Conservation (phyloP, 768 basidiomycete species). For the Russula olivacea region DNA sequence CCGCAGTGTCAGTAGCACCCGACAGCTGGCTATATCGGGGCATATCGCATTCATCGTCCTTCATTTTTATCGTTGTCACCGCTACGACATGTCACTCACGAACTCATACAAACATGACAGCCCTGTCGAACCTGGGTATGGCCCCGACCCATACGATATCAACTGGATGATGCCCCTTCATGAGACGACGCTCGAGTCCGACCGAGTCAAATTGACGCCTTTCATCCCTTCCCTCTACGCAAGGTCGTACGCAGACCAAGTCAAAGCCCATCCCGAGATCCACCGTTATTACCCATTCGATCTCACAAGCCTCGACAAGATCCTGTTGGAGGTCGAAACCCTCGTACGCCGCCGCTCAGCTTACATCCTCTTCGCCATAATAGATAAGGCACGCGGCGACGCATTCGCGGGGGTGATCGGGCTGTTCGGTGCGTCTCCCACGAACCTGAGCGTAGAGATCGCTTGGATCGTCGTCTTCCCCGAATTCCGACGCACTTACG, state of each 20-base stretch:
- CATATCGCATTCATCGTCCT: background rate
- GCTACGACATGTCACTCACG: constrained; percentile 12
- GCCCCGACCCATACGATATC: constrained; percentile 35
- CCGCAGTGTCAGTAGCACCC: background rate
- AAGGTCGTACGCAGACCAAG: constrained; percentile 29
- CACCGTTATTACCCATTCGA: constrained; percentile 34
- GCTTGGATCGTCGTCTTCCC: constrained; percentile 19
- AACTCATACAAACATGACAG: background rate
- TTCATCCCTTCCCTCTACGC: constrained; percentile 38
- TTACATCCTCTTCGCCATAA: constrained; percentile 34
- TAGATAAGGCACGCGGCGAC: constrained; percentile 37
- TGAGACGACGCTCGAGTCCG: constrained; percentile 31
- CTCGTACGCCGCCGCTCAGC: constrained; percentile 23
- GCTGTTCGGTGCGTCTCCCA: constrained; percentile 27
- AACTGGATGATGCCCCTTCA: constrained; percentile 37
- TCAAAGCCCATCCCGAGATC: constrained; percentile 28
- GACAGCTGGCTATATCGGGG: background rate
- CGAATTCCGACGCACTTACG: constrained; percentile 18
- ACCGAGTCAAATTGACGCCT: constrained; percentile 36
- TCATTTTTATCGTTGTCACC: no score
- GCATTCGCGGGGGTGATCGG: constrained; percentile 38
- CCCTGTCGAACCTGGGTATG: constrained; percentile 24
- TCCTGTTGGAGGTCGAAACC: constrained; percentile 28
- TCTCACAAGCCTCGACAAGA: constrained; percentile 22
- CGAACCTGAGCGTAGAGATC: constrained; percentile 15